Evolutionary conservation across 228 moss, liverwort and hornwort species (phyloP).

Genomic region (Sphagnum fallax): DNA sequence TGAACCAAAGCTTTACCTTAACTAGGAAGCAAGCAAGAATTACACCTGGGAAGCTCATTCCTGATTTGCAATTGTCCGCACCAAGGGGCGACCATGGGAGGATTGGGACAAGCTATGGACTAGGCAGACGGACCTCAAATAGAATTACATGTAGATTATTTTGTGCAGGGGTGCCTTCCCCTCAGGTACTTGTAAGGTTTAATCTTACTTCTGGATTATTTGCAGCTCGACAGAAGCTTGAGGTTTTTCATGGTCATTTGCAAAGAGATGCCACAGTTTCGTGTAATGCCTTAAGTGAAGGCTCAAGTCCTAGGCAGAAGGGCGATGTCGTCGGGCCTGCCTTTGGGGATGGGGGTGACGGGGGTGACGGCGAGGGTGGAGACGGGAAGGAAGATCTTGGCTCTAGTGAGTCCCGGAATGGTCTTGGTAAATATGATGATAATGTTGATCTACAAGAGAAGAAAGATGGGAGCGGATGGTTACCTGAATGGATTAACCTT

Average conservation of each 20-base stretch:
- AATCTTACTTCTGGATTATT: conserved; percentile 27
- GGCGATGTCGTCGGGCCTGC: conserved; percentile 23
- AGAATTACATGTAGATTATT: background rate
- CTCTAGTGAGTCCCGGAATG: background rate
- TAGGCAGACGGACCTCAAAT: conserved; percentile 1
- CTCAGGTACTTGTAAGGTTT: conserved; percentile 15
- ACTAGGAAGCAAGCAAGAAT: background rate
- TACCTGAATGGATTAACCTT: conserved; percentile 58
- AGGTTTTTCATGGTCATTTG: conserved; percentile 12
- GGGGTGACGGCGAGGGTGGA: conserved; percentile 26
- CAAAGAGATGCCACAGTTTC: conserved; percentile 7
- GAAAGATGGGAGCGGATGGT: conserved; percentile 32
- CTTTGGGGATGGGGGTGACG: conserved; percentile 33
- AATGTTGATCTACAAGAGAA: conserved; percentile 3
- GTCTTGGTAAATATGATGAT: conserved; percentile 14
- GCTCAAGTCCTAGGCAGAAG: conserved; percentile 21
- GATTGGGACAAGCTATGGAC: background rate
- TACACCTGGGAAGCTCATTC: conserved; percentile 9
- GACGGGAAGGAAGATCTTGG: conserved; percentile 11
- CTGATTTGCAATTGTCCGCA: conserved; percentile 7
- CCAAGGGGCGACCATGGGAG: conserved; percentile 10
- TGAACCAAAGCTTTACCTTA: conserved; percentile 1
- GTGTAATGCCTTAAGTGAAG: conserved; percentile 19
- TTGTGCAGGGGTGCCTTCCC: background rate
- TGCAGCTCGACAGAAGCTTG: conserved; percentile 29